Percentiles rank a stretch among this genome's conserved stretches.
Evolutionary conservation across 352 stramenopile genomes (phyloP).

Genomic region (Albugo laibachii): DNA sequence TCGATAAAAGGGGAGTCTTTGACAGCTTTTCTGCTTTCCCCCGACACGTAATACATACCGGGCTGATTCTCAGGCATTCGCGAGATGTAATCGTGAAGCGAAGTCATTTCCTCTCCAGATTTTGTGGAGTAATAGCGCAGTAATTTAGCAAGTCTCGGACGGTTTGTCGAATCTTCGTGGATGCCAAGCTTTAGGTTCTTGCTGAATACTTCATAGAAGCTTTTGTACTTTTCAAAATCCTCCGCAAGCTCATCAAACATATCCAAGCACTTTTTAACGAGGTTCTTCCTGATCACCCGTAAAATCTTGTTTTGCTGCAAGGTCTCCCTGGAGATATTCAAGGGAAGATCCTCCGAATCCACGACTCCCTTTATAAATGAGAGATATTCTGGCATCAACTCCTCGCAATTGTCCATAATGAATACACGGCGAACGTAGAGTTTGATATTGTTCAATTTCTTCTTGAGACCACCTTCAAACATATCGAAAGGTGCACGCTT

Average conservation of each 20-base stretch:
- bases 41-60: slow-evolving; percentile 99
- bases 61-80: slow-evolving; percentile 93
- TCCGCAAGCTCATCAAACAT: slow-evolving; percentile 98
- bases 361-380: slow-evolving; percentile 99
- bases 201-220: slow-evolving; percentile 99
- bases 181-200: slow-evolving; percentile 99
- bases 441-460: slow-evolving; percentile 99
- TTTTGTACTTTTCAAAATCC: slow-evolving; percentile 95
- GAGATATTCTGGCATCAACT: slow-evolving; percentile 99
- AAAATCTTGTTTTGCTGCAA: slow-evolving; percentile 99
- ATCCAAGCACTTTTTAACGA: slow-evolving; percentile 98
- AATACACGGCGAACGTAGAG: slow-evolving; percentile 99
- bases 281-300: slow-evolving; percentile 99
- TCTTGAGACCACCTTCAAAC: slow-evolving; percentile 97
- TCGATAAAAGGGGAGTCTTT: slow-evolving; percentile 99
- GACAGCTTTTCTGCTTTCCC: slow-evolving; percentile 97
- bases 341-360: slow-evolving; percentile 97
- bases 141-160: slow-evolving; percentile 98
- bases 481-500: slow-evolving; percentile 99
- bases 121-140: slow-evolving; percentile 98
- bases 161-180: slow-evolving; percentile 98
- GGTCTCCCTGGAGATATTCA: slow-evolving; percentile 99
- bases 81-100: slow-evolving; percentile 97
- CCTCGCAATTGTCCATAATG: slow-evolving; percentile 99
- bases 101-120: slow-evolving; percentile 92